Percentiles rank a stretch among this genome's conserved stretches.
These are phyloP conservation scores for Ophiostoma ips DNA, from an alignment of 2,329 filamentous ascomycete species.

Conservation along the genomic window DNA sequence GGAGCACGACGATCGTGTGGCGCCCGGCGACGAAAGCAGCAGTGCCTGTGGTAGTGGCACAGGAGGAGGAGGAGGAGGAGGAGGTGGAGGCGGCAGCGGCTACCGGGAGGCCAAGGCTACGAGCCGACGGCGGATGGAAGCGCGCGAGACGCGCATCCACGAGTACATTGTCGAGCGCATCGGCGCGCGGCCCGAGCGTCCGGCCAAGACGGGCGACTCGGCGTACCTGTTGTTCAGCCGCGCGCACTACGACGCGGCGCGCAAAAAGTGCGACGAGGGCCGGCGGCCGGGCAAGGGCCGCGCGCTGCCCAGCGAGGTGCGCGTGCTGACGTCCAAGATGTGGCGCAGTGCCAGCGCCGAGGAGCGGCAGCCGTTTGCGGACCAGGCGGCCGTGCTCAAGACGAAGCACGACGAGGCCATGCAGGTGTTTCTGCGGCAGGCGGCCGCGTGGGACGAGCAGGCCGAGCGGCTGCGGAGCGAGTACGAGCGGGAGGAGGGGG, in stretches of 20 bases:
- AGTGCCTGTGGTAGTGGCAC: not conserved
- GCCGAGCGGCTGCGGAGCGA: slow-evolving; percentile 38
- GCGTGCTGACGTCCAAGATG: slow-evolving; percentile 73
- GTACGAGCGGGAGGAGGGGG: slow-evolving; percentile 36
- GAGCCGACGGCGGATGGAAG: slow-evolving; percentile 38
- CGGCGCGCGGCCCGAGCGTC: slow-evolving; percentile 47
- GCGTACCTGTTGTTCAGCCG: slow-evolving; percentile 86
- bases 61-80: no score
- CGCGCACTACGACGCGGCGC: slow-evolving; percentile 51
- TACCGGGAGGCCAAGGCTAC: slow-evolving; percentile 21
- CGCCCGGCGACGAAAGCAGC: not conserved
- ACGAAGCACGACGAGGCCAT: slow-evolving; percentile 44
- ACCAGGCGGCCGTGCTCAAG: slow-evolving; percentile 59
- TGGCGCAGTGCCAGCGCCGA: slow-evolving; percentile 68
- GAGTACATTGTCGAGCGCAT: slow-evolving; percentile 39
- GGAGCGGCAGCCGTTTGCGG: slow-evolving; percentile 62
- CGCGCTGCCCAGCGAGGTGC: slow-evolving; percentile 64
- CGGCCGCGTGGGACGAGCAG: slow-evolving; percentile 57
- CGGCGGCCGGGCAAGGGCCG: slow-evolving; percentile 50
- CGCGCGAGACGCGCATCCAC: slow-evolving; percentile 41
- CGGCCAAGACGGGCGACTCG: slow-evolving; percentile 62
- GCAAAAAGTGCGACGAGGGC: slow-evolving; percentile 48
- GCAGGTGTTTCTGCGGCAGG: slow-evolving; percentile 43
- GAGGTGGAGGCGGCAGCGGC: slow-evolving; percentile 20
- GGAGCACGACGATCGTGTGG: slow-evolving; percentile 9